Evolutionary conservation across 208 protist genomes (phyloP), one percentile per base, ranked within the genome.

Genomic region (Strigomonas culicis): DNA sequence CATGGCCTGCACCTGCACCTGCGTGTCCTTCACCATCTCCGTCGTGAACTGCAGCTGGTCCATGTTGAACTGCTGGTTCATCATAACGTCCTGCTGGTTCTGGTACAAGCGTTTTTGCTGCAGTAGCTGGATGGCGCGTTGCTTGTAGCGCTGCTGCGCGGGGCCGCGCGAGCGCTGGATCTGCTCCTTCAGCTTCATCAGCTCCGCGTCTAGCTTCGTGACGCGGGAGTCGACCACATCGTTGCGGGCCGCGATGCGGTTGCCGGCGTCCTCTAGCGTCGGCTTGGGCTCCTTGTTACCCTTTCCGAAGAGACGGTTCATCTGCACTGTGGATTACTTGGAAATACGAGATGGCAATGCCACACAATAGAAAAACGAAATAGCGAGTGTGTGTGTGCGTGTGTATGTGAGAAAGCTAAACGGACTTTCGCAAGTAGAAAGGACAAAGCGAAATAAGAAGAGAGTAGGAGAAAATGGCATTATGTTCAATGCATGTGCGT

Each of bases 81-180:
- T 86, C 68, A 96, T 88, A 59, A 74, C 76, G 60, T 97, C 90
- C 63, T 90, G 84, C 69, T 98, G 94, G 47, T 76, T 85, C 73
- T 97, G 88, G 62, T 97, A 98, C 79, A 91, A 75, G 63, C 90
- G 92, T 74, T 96, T 97, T 70, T 98, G 94, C 72, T 95, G 90
- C 31, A 98, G 73, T 19, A 98, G 61, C 73, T 93, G 83, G 58
- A 97, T 63, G 0, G 91, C 94, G 30, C 88, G 86, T 74, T 98
- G 86, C 72, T 96, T 96, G 72, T 95, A 86, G 53, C 86, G 81
- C 74, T 95, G 82, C 70, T 94, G 80, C 17, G 86, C 79, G 27
- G 80, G 65, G 25, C 81, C 84, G 24, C 79, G 73, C 25, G 82
- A 84, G 49, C 80, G 76, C 64, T 88, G 76, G 36, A 97, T 94